Evolutionary conservation across 2,329 filamentous ascomycete species (phyloP).

Genomic region (Exophiala phaeomuriformis): DNA sequence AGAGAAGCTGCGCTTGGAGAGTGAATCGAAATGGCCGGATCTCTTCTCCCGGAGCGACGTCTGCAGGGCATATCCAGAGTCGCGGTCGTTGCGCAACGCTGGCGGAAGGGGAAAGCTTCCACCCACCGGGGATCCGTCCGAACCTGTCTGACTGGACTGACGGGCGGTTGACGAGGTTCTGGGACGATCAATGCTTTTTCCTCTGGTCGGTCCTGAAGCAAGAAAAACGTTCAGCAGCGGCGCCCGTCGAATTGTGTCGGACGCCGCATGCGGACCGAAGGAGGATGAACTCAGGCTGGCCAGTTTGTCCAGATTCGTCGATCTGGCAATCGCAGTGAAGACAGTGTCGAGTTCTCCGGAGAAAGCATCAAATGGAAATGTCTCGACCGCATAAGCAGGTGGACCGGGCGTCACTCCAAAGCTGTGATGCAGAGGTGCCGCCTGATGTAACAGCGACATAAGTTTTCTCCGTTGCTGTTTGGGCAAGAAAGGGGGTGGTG

Average conservation of each 20-base stretch:
- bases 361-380: slow-evolving; percentile 84
- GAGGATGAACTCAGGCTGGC: slow-evolving; percentile 82
- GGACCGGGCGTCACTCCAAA: slow-evolving; percentile 83
- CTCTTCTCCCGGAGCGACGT: slow-evolving; percentile 86
- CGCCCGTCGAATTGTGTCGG: slow-evolving; percentile 43
- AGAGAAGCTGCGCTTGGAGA: slow-evolving; percentile 83
- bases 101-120: slow-evolving; percentile 68
- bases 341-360: slow-evolving; percentile 76
- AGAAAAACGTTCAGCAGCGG: slow-evolving; percentile 89
- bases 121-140: slow-evolving; percentile 58
- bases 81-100: slow-evolving; percentile 63
- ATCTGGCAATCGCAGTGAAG: slow-evolving; percentile 63
- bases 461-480: slow-evolving; percentile 87
- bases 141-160: slow-evolving; percentile 51
- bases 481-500: slow-evolving; percentile 68
- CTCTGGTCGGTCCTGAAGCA: slow-evolving; percentile 54
- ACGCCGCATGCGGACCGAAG: slow-evolving; percentile 63
- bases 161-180: slow-evolving; percentile 58
- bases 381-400: slow-evolving; percentile 85
- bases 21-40: slow-evolving; percentile 80
- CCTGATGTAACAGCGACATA: slow-evolving; percentile 75
- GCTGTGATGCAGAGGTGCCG: slow-evolving; percentile 80
- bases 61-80: slow-evolving; percentile 82
- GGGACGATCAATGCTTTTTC: slow-evolving; percentile 48
- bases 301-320: slow-evolving; percentile 72